A percentile compares a stretch with the other conserved stretches of the same genome.
Evolutionary conservation across 169 alveolate species (phyloP).

Genomic region (Cryptosporidium ryanae): DNA sequence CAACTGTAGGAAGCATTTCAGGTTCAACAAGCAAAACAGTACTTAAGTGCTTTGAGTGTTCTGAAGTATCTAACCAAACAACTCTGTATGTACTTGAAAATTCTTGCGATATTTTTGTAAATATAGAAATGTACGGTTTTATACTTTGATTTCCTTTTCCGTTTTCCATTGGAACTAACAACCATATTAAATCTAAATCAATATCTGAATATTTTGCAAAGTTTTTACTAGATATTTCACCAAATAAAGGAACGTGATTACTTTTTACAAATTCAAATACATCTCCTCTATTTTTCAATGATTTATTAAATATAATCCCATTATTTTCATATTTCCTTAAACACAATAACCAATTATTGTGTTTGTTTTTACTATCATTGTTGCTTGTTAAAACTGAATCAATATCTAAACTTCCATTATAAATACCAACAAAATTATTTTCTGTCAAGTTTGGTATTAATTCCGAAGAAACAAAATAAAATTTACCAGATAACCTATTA

Average conservation of each 20-base stretch:
- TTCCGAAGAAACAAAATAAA: constrained; percentile 11
- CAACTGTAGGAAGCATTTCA: constrained; percentile 73
- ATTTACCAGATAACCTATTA: constrained; percentile 61
- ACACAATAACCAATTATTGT: constrained; percentile 33
- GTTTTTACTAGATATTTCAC: constrained; percentile 60
- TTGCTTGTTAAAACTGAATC: not conserved
- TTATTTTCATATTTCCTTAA: constrained; percentile 38
- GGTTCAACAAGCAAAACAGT: constrained; percentile 69
- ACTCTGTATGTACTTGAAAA: constrained; percentile 45
- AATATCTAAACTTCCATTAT: not conserved
- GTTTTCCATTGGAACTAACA: constrained; percentile 69
- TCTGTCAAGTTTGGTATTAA: not conserved
- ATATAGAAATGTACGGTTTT: constrained; percentile 32
- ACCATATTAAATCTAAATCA: constrained; percentile 56
- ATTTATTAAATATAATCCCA: constrained; percentile 7
- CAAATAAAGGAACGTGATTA: constrained; percentile 60
- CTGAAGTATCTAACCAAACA: constrained; percentile 70
- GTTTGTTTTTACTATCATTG: not conserved
- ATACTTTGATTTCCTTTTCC: constrained; percentile 65
- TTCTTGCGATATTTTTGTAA: constrained; percentile 34
- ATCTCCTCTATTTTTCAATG: not conserved
- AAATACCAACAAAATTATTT: not conserved
- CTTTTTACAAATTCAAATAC: constrained; percentile 22
- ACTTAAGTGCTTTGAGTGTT: constrained; percentile 47
- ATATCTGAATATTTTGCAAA: constrained; percentile 51